These are phyloP conservation scores for Diplodia scrobiculata DNA, from an alignment of 2,329 filamentous ascomycete species.

Conservation along the genomic window DNA sequence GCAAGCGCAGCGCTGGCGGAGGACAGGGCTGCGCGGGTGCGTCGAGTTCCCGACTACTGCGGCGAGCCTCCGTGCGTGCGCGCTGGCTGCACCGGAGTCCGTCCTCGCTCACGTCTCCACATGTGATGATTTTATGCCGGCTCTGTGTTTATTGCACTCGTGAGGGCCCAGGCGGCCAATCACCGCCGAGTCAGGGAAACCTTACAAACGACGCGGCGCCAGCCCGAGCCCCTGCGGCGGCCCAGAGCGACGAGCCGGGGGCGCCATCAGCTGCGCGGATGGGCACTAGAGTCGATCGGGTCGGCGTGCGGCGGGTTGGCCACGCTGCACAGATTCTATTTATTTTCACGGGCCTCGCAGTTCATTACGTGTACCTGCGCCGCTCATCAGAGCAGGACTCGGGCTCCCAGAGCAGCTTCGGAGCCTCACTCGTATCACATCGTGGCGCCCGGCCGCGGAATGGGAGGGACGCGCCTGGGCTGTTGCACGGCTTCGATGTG, in stretches of 20 bases:
- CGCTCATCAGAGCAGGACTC: not conserved
- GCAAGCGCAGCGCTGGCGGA: not conserved
- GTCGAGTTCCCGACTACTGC: slow-evolving; percentile 1
- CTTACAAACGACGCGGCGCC: not conserved
- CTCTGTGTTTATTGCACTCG: slow-evolving; percentile 19
- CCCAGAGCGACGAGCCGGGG: slow-evolving; percentile 7
- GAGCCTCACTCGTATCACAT: slow-evolving; percentile 12
- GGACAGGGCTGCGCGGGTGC: not conserved
- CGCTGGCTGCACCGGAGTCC: slow-evolving; percentile 22
- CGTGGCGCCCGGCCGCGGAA: too few relatives aligned
- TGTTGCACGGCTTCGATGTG: not conserved
- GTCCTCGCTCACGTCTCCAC: slow-evolving; percentile 17
- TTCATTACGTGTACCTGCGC: slow-evolving; percentile 25
- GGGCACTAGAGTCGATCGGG: slow-evolving; percentile 23
- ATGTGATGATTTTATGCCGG: slow-evolving; percentile 15
- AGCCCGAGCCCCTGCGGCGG: slow-evolving; percentile 10
- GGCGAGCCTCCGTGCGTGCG: slow-evolving; percentile 6
- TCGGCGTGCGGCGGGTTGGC: slow-evolving; percentile 1
- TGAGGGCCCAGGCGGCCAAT: slow-evolving; percentile 12
- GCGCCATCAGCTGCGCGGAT: too few relatives aligned
- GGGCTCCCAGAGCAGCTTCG: not conserved
- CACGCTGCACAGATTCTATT: slow-evolving; percentile 26
- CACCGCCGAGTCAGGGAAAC: slow-evolving; percentile 11
- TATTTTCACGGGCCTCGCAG: slow-evolving; percentile 26
- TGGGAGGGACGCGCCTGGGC: not conserved